Evolutionary conservation across 306 rosid genomes (phyloP), one percentile per base, ranked within the genome.

Genomic region (Vicia faba): DNA sequence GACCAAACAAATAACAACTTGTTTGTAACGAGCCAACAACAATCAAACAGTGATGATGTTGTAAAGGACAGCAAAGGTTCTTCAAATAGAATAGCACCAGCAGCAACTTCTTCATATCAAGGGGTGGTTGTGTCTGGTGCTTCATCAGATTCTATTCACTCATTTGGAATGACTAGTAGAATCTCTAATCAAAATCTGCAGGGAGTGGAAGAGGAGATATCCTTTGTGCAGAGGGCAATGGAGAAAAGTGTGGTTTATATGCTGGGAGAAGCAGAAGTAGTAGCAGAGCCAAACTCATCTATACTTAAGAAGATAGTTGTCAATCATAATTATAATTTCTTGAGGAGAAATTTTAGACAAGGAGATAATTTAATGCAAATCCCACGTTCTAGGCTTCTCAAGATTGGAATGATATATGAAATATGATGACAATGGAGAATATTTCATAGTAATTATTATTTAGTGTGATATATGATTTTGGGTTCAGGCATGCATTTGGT

Each of bases 301-400:
- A 50, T 83, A 7, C 35, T 85, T 3, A 85, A 83, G 74, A 87
- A 64, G 69, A 35, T 87, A 23, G 79, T 81, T 7, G 78, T 87
- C 20, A 75, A 87, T 46, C 16, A 79, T 40, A 68, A 36, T 10
- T 85, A 81, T 51, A 64, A 50, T 53, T 81, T 81, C 79, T 53
- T 83, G 76, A 81, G 86, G 77, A 84, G 71, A 33, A 87, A 87
- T 71, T 79, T 79, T 11, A 68, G 88, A 49, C 84, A 82, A 41
- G 86, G 84, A 31, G 84, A 85, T 68, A 67, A 72, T 8, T 40
- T 73, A 28, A 38, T 85, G 74, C 67, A 64, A 5, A 75, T 88
- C 62, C 91, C 87, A 25, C 71, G 61, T 14, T 13, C 71, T 0
- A 79, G 81, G 79, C 91, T 88, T 76, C 66, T 81, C 31, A 80